These are phyloP conservation scores for Curvularia spicifera DNA, from an alignment of 2,329 filamentous ascomycete species.

Conservation along the genomic window DNA sequence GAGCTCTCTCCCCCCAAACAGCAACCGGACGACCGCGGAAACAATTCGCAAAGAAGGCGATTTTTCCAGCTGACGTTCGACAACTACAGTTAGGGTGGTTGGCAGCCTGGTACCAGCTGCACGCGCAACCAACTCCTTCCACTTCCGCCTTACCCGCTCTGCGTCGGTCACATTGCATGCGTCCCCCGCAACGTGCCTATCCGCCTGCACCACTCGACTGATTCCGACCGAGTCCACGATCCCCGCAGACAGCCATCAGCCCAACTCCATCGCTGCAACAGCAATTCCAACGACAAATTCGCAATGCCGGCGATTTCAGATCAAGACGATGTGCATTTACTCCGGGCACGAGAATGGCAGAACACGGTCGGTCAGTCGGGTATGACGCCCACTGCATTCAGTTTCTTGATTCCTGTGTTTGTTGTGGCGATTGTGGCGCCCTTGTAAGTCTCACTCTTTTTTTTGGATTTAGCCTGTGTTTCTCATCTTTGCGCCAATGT, in stretches of 20 bases:
- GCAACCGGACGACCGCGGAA: slow-evolving; percentile 1
- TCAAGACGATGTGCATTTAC: slow-evolving; percentile 2
- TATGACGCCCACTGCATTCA: slow-evolving; percentile 38
- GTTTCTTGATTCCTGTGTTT: slow-evolving; percentile 40
- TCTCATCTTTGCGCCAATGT: neutral
- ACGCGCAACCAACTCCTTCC: neutral
- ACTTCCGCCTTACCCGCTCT: slow-evolving; percentile 2
- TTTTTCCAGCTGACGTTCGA: neutral
- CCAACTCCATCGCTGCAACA: neutral
- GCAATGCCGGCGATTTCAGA: slow-evolving; percentile 23
- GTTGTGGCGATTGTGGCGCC: slow-evolving; percentile 37
- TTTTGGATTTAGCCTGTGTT: neutral
- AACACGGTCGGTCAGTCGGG: slow-evolving; percentile 27
- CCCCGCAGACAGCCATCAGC: neutral
- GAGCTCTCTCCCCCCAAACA: neutral
- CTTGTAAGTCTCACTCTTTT: slow-evolving; percentile 29
- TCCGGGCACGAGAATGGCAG: slow-evolving; percentile 25
- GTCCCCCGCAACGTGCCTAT: slow-evolving; percentile 2
- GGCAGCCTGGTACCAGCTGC: neutral
- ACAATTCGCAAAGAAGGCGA: neutral
- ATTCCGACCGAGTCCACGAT: neutral
- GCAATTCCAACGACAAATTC: neutral
- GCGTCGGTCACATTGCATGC: slow-evolving; percentile 1
- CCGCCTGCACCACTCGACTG: neutral
- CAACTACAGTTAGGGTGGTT: neutral